phyloP scores from a whole-genome alignment of 768 basidiomycete genomes.

The Leccinellum luteum region DNA sequence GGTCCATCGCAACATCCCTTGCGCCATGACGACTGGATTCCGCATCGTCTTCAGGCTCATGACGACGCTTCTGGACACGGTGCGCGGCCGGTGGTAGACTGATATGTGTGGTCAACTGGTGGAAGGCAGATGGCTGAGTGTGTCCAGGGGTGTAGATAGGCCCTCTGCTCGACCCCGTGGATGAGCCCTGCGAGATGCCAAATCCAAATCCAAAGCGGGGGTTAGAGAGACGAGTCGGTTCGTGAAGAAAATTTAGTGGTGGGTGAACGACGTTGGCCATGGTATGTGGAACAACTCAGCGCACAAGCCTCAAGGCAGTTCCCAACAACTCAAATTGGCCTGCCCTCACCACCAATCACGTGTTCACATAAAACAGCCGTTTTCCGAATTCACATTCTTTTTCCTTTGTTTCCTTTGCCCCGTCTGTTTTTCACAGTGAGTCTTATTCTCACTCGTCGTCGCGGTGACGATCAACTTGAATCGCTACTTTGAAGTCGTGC shows the following conservation, averaged over 20 bases:
- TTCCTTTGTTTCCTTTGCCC: neutral
- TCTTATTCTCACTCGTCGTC: constrained; percentile 14
- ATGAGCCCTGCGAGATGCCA: constrained; percentile 47
- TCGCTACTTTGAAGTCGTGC: constrained; percentile 80
- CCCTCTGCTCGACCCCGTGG: constrained; percentile 48
- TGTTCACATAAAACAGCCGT: constrained; percentile 20
- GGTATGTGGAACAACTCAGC: constrained; percentile 24
- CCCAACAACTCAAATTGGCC: constrained; percentile 16
- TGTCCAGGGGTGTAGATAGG: constrained; percentile 40
- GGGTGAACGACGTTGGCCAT: constrained; percentile 76
- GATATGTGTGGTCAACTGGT: constrained; percentile 52
- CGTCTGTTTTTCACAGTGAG: constrained; percentile 29
- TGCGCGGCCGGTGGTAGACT: constrained; percentile 38
- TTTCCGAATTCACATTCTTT: constrained; percentile 10
- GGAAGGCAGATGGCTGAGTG: constrained; percentile 46
- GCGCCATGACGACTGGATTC: constrained; percentile 35
- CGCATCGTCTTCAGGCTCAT: constrained; percentile 67
- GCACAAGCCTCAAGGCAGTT: constrained; percentile 10
- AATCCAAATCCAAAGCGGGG: constrained; percentile 76
- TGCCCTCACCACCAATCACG: constrained; percentile 37
- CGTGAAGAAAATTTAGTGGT: constrained; percentile 61
- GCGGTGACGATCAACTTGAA: constrained; percentile 70
- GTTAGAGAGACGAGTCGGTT: constrained; percentile 56
- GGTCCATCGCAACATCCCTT: constrained; percentile 76
- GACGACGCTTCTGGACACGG: constrained; percentile 61